A percentile compares a stretch with the other conserved stretches of the same genome.
Conservation (phyloP, 345 rosid species). For the Lepidium didymum region DNA sequence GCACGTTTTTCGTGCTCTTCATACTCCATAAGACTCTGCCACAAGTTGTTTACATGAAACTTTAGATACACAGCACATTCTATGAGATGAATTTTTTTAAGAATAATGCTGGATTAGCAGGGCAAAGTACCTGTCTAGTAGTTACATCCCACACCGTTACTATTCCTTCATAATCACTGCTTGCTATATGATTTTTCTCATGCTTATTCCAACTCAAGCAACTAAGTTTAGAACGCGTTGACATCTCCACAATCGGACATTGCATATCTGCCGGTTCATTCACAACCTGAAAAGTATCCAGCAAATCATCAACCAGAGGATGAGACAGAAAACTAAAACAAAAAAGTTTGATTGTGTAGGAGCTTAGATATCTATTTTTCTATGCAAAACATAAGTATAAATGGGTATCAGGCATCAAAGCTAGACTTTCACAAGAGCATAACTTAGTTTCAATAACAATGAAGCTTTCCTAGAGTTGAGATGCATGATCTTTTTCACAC, state of each 20-base stretch:
- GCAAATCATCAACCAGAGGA: background rate
- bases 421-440: background rate
- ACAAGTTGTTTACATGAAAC: background rate
- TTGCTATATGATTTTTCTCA: conserved; percentile 87
- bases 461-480: conserved; percentile 1
- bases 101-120: background rate
- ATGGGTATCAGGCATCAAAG: conserved; percentile 6
- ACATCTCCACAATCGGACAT: conserved; percentile 91
- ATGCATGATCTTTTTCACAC: conserved; percentile 6
- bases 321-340: background rate
- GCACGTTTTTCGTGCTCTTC: conserved; percentile 99
- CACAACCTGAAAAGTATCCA: conserved; percentile 56
- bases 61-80: background rate
- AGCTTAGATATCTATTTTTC: background rate
- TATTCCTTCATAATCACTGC: conserved; percentile 98
- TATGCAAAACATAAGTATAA: background rate
- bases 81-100: background rate
- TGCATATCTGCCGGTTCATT: conserved; percentile 70
- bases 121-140: conserved; percentile 62
- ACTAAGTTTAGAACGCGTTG: conserved; percentile 94
- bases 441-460: background rate
- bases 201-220: conserved; percentile 98
- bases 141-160: conserved; percentile 98
- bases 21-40: conserved; percentile 90
- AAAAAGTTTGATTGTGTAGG: background rate